phyloP scores from a whole-genome alignment of 257 asterid genomes.

The Gentiana macrophylla region DNA sequence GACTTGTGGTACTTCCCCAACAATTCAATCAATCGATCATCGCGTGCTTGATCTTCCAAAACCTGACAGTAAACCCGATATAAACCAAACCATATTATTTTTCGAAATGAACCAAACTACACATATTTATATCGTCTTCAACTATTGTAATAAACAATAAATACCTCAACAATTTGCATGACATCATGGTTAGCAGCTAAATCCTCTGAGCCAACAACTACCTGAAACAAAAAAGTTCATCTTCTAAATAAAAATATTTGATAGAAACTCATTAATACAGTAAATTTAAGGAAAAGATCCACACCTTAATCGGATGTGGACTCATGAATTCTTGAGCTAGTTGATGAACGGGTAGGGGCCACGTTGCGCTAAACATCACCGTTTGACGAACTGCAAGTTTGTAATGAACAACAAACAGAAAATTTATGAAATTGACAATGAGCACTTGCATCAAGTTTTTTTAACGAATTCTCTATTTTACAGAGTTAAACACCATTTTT shows the following conservation, averaged over 20 bases:
- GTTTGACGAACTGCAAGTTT: conserved; percentile 78
- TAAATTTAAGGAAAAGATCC: conserved; percentile 6
- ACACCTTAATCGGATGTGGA: conserved; percentile 83
- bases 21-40: conserved; percentile 64
- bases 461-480: no score
- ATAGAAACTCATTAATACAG: not conserved
- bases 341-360: conserved; percentile 89
- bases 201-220: conserved; percentile 96
- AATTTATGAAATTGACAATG: not conserved
- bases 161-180: conserved; percentile 99
- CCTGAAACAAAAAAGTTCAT: conserved; percentile 45
- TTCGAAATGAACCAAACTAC: conserved; percentile 4
- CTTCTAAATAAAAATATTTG: conserved; percentile 5
- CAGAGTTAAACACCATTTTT: no score
- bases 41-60: conserved; percentile 92
- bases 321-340: conserved; percentile 98
- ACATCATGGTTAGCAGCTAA: conserved; percentile 98
- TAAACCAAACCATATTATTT: no score
- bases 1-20: conserved; percentile 89
- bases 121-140: conserved; percentile 2
- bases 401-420: no score
- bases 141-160: not conserved
- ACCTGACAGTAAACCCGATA: conserved; percentile 34
- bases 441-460: no score
- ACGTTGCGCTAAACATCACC: conserved; percentile 98